A percentile compares a stretch with the other conserved stretches of the same genome.
These are phyloP conservation scores for Wakefieldia striispora DNA, from an alignment of 768 basidiomycete species.

Conservation along the genomic window DNA sequence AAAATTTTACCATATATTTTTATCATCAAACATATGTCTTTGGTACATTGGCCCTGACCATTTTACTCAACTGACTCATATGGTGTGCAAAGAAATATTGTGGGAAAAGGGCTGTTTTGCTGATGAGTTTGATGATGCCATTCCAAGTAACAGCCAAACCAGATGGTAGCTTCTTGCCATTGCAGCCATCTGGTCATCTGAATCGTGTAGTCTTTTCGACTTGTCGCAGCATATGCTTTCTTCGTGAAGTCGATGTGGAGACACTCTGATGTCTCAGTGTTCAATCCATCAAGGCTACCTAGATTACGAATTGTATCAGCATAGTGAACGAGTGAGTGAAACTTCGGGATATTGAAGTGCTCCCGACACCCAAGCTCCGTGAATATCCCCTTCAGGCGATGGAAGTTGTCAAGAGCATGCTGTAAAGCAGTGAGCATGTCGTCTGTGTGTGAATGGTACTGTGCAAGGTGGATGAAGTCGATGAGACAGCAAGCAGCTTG, in stretches of 20 bases:
- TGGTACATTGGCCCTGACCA: background rate
- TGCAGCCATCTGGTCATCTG: background rate
- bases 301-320: background rate
- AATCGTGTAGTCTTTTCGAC: background rate
- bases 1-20: too few species aligned
- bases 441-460: background rate
- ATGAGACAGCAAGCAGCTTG: background rate
- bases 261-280: background rate
- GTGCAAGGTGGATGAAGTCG: background rate
- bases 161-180: background rate
- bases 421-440: background rate
- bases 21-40: too few species aligned
- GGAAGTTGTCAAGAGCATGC: background rate
- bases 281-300: background rate
- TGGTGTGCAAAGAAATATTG: too few species aligned
- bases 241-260: constrained; percentile 1
- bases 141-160: background rate
- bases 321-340: background rate
- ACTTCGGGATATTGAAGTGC: background rate
- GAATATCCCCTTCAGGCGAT: background rate
- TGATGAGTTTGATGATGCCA: background rate
- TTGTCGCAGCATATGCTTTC: background rate
- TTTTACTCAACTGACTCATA: too few species aligned
- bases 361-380: background rate
- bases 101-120: too few species aligned